Conservation (phyloP, 208 protist genomes). For the Leishmania mexicana region DNA sequence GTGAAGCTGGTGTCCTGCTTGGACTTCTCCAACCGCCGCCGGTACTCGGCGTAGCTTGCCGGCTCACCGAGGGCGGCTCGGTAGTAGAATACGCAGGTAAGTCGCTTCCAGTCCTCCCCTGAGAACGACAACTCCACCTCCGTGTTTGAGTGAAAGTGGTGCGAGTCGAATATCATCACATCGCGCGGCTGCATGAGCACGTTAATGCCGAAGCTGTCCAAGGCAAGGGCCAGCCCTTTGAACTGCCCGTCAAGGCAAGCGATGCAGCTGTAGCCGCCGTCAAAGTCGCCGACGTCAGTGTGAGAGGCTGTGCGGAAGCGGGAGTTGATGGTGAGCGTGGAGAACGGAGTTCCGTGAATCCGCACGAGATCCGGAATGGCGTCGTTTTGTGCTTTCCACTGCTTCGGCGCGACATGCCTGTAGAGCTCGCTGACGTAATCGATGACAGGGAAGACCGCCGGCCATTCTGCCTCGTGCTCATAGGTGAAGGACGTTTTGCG, state of each 20-base stretch:
- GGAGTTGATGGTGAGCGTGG: slow-evolving; percentile 91
- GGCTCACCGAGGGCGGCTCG: slow-evolving; percentile 76
- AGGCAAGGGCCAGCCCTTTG: slow-evolving; percentile 70
- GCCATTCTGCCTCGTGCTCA: slow-evolving; percentile 70
- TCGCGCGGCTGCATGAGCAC: slow-evolving; percentile 81
- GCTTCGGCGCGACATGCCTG: slow-evolving; percentile 53
- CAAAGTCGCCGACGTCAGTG: slow-evolving; percentile 92
- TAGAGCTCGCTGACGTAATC: slow-evolving; percentile 91
- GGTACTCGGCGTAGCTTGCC: slow-evolving; percentile 71
- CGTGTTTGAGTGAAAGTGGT: slow-evolving; percentile 93
- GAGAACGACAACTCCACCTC: slow-evolving; percentile 59
- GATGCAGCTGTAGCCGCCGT: slow-evolving; percentile 86
- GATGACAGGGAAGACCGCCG: slow-evolving; percentile 82
- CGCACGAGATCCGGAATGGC: slow-evolving; percentile 89
- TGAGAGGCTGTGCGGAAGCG: slow-evolving; percentile 90
- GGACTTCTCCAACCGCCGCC: slow-evolving; percentile 51
- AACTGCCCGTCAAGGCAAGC: slow-evolving; percentile 86
- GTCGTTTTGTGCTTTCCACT: slow-evolving; percentile 76
- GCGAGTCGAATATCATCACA: slow-evolving; percentile 91
- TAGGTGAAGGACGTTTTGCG: slow-evolving; percentile 90
- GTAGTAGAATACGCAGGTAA: slow-evolving; percentile 94
- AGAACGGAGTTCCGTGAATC: slow-evolving; percentile 88
- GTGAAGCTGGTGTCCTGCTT: slow-evolving; percentile 15
- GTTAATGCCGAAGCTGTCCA: slow-evolving; percentile 79
- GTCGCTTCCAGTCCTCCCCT: slow-evolving; percentile 59